phyloP scores from a whole-genome alignment of 805 yeast species.

The Jamesozyma rosinii region DNA sequence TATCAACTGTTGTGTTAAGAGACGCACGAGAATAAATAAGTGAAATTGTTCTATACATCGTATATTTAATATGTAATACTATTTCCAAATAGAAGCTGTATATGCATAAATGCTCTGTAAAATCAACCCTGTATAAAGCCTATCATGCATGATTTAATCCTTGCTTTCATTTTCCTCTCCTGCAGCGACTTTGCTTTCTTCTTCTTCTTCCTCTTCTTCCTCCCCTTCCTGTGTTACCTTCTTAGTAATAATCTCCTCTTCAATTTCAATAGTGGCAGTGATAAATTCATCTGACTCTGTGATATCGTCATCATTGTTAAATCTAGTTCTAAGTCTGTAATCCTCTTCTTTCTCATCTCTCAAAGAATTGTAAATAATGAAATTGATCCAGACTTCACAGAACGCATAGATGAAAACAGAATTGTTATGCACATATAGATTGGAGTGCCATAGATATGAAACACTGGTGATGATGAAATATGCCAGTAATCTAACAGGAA shows the following conservation, averaged over 20 bases:
- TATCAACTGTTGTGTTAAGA: too few species aligned
- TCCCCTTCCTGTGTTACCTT: not conserved
- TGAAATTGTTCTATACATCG: too few species aligned
- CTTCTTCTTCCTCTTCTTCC: not conserved
- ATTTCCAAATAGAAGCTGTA: too few species aligned
- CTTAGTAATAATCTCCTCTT: conserved; percentile 1
- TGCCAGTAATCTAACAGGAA: conserved; percentile 46
- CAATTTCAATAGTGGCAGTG: conserved; percentile 1
- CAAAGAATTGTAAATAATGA: conserved; percentile 50
- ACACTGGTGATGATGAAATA: conserved; percentile 43
- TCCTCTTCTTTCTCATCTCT: conserved; percentile 53
- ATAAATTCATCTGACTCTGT: conserved; percentile 5
- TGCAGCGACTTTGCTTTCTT: too few species aligned
- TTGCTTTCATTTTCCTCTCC: not conserved
- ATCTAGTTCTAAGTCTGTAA: conserved; percentile 27
- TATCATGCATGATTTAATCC: not conserved
- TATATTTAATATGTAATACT: too few species aligned
- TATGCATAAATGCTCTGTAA: too few species aligned
- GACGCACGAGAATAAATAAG: too few species aligned
- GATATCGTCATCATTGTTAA: conserved; percentile 5
- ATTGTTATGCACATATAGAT: conserved; percentile 46
- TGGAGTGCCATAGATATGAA: conserved; percentile 39
- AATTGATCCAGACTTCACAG: conserved; percentile 61
- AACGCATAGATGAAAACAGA: conserved; percentile 51
- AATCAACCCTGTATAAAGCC: too few species aligned